A percentile compares a stretch with the other conserved stretches of the same genome.
Evolutionary conservation across 768 basidiomycete species (phyloP).

Genomic region (Postia placenta): DNA sequence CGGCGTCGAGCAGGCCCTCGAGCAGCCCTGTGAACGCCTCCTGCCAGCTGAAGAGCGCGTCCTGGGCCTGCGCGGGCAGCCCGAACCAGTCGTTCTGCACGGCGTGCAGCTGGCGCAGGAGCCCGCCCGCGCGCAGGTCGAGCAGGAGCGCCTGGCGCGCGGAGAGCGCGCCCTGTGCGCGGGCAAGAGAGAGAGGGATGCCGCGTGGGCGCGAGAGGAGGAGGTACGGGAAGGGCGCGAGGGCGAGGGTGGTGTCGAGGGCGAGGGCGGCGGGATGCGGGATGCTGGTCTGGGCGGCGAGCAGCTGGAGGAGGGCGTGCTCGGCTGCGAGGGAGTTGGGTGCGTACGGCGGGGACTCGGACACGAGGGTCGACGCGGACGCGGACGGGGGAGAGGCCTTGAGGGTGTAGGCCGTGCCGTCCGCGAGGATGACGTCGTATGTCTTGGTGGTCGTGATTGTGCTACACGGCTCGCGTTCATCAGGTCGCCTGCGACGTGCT

Average conservation of each 20-base stretch:
- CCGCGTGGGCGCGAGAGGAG: constrained; percentile 38
- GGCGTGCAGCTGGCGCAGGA: constrained; percentile 57
- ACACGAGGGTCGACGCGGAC: neutral
- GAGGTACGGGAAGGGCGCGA: constrained; percentile 47
- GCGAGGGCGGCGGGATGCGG: constrained; percentile 41
- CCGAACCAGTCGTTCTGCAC: constrained; percentile 81
- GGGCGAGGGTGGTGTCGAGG: constrained; percentile 39
- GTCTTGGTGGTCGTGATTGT: constrained; percentile 19
- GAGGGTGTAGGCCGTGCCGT: constrained; percentile 17
- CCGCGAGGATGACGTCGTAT: constrained; percentile 17
- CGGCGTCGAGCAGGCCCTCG: constrained; percentile 47
- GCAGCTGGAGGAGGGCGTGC: constrained; percentile 15
- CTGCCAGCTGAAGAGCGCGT: constrained; percentile 61
- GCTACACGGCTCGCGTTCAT: constrained; percentile 8
- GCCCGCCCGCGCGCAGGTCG: constrained; percentile 55
- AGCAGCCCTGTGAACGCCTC: constrained; percentile 60
- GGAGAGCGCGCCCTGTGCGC: constrained; percentile 29
- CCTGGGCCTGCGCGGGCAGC: constrained; percentile 29
- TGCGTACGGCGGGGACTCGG: constrained; percentile 7
- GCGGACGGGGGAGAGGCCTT: constrained; percentile 9
- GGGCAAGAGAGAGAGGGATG: constrained; percentile 31
- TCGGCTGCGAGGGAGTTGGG: constrained; percentile 20
- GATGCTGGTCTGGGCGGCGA: constrained; percentile 30
- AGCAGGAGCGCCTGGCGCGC: constrained; percentile 35
- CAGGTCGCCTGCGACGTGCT: neutral